Percentiles rank a stretch among this genome's conserved stretches.
Evolutionary conservation across 2,329 filamentous ascomycete species (phyloP).

Genomic region (Colletotrichum cordylinicola): DNA sequence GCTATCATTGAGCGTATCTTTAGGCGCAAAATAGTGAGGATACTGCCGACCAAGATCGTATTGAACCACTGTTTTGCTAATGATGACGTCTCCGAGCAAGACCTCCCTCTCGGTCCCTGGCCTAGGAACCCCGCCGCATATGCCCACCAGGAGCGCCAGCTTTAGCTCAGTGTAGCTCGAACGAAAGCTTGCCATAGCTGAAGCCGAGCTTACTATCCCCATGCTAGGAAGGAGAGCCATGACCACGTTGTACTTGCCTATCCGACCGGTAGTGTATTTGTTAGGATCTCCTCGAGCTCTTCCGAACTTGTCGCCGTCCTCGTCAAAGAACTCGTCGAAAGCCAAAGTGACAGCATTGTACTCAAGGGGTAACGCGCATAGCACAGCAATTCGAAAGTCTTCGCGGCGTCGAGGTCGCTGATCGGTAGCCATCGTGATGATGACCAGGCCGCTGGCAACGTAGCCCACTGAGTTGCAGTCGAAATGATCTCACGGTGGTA

Average conservation of each 20-base stretch:
- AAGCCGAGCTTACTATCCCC: constrained; percentile 29
- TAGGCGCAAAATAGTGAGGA: constrained; percentile 19
- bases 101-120: constrained; percentile 11
- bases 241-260: constrained; percentile 33
- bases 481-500: too few relatives aligned
- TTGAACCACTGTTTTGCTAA: constrained; percentile 28
- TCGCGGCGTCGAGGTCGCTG: background rate
- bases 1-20: constrained; percentile 19
- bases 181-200: constrained; percentile 14
- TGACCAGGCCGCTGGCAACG: too few relatives aligned
- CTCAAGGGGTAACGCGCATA: background rate
- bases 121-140: constrained; percentile 28
- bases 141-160: constrained; percentile 28
- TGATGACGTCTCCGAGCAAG: constrained; percentile 36
- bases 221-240: constrained; percentile 32
- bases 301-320: constrained; percentile 24
- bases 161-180: constrained; percentile 33
- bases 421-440: background rate
- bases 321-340: constrained; percentile 4
- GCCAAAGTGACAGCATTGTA: background rate
- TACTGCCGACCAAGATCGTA: constrained; percentile 28
- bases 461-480: too few relatives aligned
- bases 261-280: constrained; percentile 28
- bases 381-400: background rate
- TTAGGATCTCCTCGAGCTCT: constrained; percentile 33